These are phyloP conservation scores for Aspergillus leporis DNA, from an alignment of 495 filamentous ascomycete genomes.

Conservation along the genomic window DNA sequence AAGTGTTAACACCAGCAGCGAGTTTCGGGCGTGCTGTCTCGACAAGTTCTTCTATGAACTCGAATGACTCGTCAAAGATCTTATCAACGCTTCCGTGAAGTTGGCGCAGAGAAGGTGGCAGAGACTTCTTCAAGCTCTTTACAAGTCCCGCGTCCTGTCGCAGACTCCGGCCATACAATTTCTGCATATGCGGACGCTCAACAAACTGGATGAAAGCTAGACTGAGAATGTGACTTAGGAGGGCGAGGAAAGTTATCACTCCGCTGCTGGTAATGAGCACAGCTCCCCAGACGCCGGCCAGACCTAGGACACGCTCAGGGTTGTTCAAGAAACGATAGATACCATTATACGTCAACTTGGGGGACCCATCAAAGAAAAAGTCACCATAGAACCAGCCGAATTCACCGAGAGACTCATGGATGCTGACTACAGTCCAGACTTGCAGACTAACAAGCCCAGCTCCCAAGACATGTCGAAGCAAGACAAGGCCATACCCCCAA, in stretches of 20 bases:
- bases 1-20: constrained; percentile 78
- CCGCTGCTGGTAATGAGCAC: constrained; percentile 88
- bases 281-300: constrained; percentile 94
- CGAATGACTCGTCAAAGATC: constrained; percentile 77
- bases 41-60: constrained; percentile 88
- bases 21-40: constrained; percentile 86
- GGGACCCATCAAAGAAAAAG: constrained; percentile 84
- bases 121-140: constrained; percentile 80
- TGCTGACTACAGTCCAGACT: constrained; percentile 88
- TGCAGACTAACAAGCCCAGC: constrained; percentile 80
- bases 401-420: constrained; percentile 94
- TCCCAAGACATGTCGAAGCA: constrained; percentile 86
- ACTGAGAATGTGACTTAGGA: constrained; percentile 80
- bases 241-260: constrained; percentile 77
- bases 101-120: constrained; percentile 76
- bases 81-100: constrained; percentile 86
- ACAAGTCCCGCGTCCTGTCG: constrained; percentile 87
- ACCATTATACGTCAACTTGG: constrained; percentile 90
- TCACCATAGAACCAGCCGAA: constrained; percentile 99
- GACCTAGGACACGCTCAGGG: constrained; percentile 88
- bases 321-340: constrained; percentile 99
- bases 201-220: constrained; percentile 90
- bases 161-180: constrained; percentile 83
- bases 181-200: constrained; percentile 98
- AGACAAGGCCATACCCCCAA: constrained; percentile 79